A percentile compares a stretch with the other conserved stretches of the same genome.
These are phyloP conservation scores for Tuber brumale DNA, from an alignment of 495 filamentous ascomycete genomes.

Conservation along the genomic window DNA sequence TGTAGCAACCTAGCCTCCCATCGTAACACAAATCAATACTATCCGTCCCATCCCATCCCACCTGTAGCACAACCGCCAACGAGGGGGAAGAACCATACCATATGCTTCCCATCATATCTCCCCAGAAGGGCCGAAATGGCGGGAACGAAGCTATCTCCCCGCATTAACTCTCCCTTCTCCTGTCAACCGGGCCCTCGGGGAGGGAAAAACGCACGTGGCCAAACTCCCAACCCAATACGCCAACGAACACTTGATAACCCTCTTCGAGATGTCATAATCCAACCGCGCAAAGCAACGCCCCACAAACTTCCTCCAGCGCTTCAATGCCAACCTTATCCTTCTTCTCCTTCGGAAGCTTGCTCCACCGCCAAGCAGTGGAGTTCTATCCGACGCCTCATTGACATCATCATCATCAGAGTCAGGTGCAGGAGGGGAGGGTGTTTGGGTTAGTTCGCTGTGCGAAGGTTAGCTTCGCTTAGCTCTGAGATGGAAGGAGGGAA, in stretches of 20 bases:
- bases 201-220: conserved; percentile 64
- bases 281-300: conserved; percentile 1
- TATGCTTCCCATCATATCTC: conserved; percentile 87
- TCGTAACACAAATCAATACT: background rate
- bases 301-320: background rate
- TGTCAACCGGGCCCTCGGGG: background rate
- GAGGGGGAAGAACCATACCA: conserved; percentile 70
- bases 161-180: conserved; percentile 3
- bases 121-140: conserved; percentile 67
- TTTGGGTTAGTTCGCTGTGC: conserved; percentile 9
- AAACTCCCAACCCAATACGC: conserved; percentile 85
- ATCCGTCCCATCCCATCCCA: background rate
- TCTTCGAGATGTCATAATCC: conserved; percentile 27
- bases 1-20: conserved; percentile 34
- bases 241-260: conserved; percentile 82
- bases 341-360: background rate
- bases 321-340: background rate
- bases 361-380: conserved; percentile 20
- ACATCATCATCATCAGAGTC: background rate
- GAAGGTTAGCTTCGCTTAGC: conserved; percentile 1
- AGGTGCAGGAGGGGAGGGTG: background rate
- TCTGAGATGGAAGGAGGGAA: background rate
- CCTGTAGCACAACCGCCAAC: background rate
- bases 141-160: conserved; percentile 39
- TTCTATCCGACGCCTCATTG: conserved; percentile 12